Percentiles rank a stretch among this genome's conserved stretches.
These are phyloP conservation scores for Leptographium wingfieldii DNA, from an alignment of 2,329 filamentous ascomycete species.

Conservation along the genomic window DNA sequence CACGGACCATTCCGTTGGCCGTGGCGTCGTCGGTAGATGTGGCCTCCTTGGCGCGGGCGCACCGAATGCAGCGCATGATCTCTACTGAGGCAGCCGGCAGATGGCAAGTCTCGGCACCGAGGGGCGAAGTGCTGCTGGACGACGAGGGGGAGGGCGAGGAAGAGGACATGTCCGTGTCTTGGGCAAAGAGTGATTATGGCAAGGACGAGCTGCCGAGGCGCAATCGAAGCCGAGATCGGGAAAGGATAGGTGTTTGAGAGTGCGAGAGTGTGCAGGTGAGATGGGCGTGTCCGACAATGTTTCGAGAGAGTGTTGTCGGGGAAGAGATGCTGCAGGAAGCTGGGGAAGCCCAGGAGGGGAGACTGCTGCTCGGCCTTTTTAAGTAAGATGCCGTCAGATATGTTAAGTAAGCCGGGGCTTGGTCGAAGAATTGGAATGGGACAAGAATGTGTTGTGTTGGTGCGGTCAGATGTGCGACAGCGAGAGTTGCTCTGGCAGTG, in stretches of 20 bases:
- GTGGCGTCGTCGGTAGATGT: constrained; percentile 47
- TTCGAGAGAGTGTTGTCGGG: too few species aligned
- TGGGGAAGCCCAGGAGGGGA: too few species aligned
- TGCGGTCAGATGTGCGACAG: constrained; percentile 1
- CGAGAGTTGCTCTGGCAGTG: too few species aligned
- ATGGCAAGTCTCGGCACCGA: constrained; percentile 36
- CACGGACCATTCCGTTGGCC: constrained; percentile 49
- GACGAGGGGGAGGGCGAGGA: constrained; percentile 25
- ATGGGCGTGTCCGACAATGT: too few species aligned
- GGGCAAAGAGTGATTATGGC: too few species aligned
- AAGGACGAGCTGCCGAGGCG: background rate
- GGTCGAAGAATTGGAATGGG: background rate
- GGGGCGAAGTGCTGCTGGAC: constrained; percentile 19
- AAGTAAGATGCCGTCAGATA: too few species aligned
- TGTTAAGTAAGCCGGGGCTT: background rate
- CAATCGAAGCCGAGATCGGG: background rate
- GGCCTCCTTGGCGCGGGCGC: constrained; percentile 45
- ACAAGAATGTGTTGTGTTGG: constrained; percentile 15
- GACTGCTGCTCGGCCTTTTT: background rate
- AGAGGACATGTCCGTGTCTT: constrained; percentile 7
- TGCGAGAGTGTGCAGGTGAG: too few species aligned
- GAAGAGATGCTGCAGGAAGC: too few species aligned
- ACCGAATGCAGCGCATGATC: constrained; percentile 50
- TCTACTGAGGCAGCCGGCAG: constrained; percentile 40
- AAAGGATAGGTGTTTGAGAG: too few species aligned